These are phyloP conservation scores for Euphorbia tirucalli DNA, from an alignment of 345 rosid species.

Conservation along the genomic window DNA sequence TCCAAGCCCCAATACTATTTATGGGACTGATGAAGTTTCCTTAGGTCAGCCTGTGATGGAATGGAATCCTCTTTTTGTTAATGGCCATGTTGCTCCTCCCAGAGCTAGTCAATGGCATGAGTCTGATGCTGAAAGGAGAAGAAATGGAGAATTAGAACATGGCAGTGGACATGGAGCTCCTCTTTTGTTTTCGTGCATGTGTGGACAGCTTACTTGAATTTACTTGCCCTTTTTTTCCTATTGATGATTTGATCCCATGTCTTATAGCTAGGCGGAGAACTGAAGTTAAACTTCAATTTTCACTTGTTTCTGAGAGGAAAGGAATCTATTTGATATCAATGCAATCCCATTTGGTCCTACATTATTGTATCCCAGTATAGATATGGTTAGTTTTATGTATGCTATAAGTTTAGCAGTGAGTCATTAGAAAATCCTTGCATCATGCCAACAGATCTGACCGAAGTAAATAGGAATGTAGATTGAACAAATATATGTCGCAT, in stretches of 20 bases:
- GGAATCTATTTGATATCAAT: not conserved
- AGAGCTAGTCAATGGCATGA: constrained; percentile 7
- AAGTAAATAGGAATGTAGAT: no score
- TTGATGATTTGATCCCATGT: constrained; percentile 20
- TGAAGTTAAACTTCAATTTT: not conserved
- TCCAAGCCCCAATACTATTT: constrained; percentile 15
- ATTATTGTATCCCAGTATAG: not conserved
- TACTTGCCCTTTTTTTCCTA: not conserved
- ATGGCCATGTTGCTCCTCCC: constrained; percentile 50
- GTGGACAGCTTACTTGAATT: constrained; percentile 29
- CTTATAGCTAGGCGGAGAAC: not conserved
- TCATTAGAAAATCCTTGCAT: no score
- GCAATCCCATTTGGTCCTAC: no score
- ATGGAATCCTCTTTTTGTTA: constrained; percentile 42
- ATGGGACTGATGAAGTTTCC: constrained; percentile 30
- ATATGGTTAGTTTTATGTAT: no score
- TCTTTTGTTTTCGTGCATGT: constrained; percentile 33
- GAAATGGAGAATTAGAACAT: constrained; percentile 20
- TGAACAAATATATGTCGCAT: no score
- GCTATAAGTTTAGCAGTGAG: no score
- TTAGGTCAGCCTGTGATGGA: constrained; percentile 15
- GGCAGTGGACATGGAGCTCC: constrained; percentile 28
- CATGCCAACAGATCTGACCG: no score
- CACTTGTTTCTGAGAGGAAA: not conserved
- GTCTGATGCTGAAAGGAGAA: constrained; percentile 12